Evolutionary conservation across 2,329 filamentous ascomycete genomes (phyloP).

Genomic region (Lecanicillium sp.): DNA sequence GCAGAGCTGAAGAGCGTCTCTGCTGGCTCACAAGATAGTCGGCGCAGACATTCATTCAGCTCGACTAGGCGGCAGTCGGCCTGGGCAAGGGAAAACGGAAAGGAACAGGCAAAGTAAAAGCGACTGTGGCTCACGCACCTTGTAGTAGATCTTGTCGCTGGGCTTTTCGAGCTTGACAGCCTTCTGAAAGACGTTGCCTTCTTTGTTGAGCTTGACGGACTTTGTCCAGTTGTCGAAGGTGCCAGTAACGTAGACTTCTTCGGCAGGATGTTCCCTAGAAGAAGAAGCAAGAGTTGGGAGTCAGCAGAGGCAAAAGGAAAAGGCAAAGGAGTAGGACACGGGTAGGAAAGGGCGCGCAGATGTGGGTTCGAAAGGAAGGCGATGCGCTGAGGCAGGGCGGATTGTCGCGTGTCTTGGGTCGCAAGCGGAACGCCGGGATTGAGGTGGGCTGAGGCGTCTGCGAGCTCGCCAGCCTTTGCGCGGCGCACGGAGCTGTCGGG

Average conservation of each 20-base stretch:
- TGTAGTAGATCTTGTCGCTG: constrained; percentile 79
- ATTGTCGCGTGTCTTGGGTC: background rate
- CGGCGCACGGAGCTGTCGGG: constrained; percentile 4
- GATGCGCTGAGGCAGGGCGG: background rate
- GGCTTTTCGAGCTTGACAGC: constrained; percentile 62
- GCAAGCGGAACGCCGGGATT: constrained; percentile 4
- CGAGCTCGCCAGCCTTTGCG: background rate
- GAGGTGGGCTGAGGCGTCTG: constrained; percentile 6
- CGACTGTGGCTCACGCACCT: constrained; percentile 52
- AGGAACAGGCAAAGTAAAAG: too few species aligned
- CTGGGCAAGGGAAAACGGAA: background rate
- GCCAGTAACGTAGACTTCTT: constrained; percentile 89
- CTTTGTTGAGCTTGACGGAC: constrained; percentile 73
- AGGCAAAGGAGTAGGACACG: background rate
- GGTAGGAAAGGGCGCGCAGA: background rate
- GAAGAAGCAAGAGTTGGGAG: constrained; percentile 5
- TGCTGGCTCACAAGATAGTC: too few species aligned
- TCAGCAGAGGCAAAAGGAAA: background rate
- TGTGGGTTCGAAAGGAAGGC: background rate
- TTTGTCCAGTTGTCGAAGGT: constrained; percentile 94
- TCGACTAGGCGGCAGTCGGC: background rate
- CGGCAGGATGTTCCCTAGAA: constrained; percentile 70
- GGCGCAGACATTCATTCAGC: too few species aligned
- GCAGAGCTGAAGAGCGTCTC: too few species aligned
- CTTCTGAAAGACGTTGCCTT: constrained; percentile 69